Base-by-base conservation (phyloP, 2,329 filamentous ascomycete genomes). In the Leptoxyphium fumago region DNA sequence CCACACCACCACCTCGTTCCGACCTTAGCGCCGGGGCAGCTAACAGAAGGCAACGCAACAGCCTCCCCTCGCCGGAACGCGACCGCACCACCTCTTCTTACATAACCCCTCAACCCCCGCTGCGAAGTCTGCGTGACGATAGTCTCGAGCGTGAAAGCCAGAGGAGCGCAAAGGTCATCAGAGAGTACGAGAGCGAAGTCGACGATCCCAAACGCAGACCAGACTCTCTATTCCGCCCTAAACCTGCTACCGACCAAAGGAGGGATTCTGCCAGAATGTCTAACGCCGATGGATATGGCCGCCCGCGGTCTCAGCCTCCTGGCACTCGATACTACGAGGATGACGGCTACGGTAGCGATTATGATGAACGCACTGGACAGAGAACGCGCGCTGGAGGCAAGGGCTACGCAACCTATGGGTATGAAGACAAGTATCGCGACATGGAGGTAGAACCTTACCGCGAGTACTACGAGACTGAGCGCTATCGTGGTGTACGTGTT, bases 401-500 rank as follows among this genome's bases (percentile, higher is more conserved):
- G 46, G 53, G 45, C 47, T 46, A 29, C 42, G 46, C 21, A 38
- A 21, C 42, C 34, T 46, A 53, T 41, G 52, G 56, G 39, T 57
- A 57, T 36, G 52, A 55, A 18, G 53, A 56, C 29, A 29, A 46
- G 42, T 48, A 53, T 41, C 55, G 55, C 41, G 54, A 40, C 18
- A 13, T 17, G 13, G 38, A 40, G 21, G 21, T 40, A 18, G 38
- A 18, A 36, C 32, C 32, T 5, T 36, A 57, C 34, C 55, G 55
- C n/a, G 54, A 57, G 39, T 48, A 55, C 28, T 50, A 58, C 42
- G 52, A 53, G 48, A 56, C 52, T 32, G 56, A 59, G 48, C 41
- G 54, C 30, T 59, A 59, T 43, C 48, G 54, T 15, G 58, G 57
- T 45, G 58, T 61, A 56, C 55, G 55, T 59, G 13, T 11, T 34